Base-by-base conservation (phyloP, 2,329 filamentous ascomycete species). In the Tolypocladium endophyticum region DNA sequence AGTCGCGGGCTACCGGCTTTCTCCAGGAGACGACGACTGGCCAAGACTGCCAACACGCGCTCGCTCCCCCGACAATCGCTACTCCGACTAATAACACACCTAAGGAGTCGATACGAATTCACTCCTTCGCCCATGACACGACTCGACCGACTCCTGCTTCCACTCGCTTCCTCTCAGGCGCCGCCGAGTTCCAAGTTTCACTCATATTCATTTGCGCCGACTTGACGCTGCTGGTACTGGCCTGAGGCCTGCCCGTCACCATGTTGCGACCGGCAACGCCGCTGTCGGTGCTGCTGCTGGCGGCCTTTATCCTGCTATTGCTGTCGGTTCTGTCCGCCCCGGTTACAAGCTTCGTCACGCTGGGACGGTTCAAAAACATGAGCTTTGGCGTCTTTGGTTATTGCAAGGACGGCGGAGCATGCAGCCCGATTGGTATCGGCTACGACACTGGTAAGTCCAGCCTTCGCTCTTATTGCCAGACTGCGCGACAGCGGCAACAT, bases 221-320 rank as follows among this genome's bases (percentile, higher is more conserved):
- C 14, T 38, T 56, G 54, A 53, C 52, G 56, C 41, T 16, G 52
- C 52, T 56, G 55, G 54, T 16, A 41, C 54, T 54, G 55, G 55
- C 55, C 55, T 38, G 38, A 56, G 35, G 60, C 63, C 59, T 61
- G 60, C 60, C 64, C 65, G 67, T 70, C 78, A 86, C 77, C 77
- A 90, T 96, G 85, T 80, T 97, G 73, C 90, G 92, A 70, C 92
- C 94, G 63, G 93, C 94, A 63, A 97, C 94, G 62, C 93, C 94
- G 66, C 79, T 99, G 71, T 87, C 92, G 66, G 79, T 96, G 66
- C 78, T 97, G 72, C 87, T 97, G 69, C 83, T 95, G 63, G 81
- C 84, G 69, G 92, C 93, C 65, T 97, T 99, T 74, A 88, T 81
- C 63, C 80, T 97, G 63, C 81, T 97, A 58, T 79, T 97, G 55